Evolutionary conservation across 2,329 filamentous ascomycete species (phyloP).

Genomic region (Aspergillus alliaceus): DNA sequence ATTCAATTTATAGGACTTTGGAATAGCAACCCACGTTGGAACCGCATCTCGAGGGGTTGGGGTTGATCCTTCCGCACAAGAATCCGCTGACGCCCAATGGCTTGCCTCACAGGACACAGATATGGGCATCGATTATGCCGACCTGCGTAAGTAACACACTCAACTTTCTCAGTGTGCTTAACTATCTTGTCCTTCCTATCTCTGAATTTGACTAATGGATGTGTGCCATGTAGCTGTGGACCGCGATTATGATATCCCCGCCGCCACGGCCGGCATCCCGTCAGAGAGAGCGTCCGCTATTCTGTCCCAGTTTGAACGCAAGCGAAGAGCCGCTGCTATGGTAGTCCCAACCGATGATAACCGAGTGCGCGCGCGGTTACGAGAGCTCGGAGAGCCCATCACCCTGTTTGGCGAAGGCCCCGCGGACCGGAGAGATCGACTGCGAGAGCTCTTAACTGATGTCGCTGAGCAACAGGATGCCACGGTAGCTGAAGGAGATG

Average conservation of each 20-base stretch:
- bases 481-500: constrained; percentile 47
- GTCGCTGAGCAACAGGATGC: constrained; percentile 63
- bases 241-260: constrained; percentile 79
- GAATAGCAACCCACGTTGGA: neutral
- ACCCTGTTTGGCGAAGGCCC: constrained; percentile 92
- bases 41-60: no score
- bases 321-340: constrained; percentile 82
- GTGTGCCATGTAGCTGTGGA: constrained; percentile 58
- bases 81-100: constrained; percentile 19
- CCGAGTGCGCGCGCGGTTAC: constrained; percentile 75
- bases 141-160: constrained; percentile 57
- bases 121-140: constrained; percentile 62
- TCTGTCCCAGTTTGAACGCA: constrained; percentile 84
- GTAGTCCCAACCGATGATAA: constrained; percentile 92
- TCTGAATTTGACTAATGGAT: neutral
- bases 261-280: constrained; percentile 63
- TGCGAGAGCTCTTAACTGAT: constrained; percentile 77
- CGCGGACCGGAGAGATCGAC: constrained; percentile 78
- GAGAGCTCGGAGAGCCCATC: constrained; percentile 87
- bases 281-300: constrained; percentile 83
- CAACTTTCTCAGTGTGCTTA: neutral
- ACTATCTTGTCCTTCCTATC: neutral
- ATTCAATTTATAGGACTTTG: neutral
- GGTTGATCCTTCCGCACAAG: no score
- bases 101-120: constrained; percentile 48